Evolutionary conservation across 2,329 filamentous ascomycete genomes (phyloP), one percentile per base, ranked within the genome.

Genomic region (Fusarium stilboides): DNA sequence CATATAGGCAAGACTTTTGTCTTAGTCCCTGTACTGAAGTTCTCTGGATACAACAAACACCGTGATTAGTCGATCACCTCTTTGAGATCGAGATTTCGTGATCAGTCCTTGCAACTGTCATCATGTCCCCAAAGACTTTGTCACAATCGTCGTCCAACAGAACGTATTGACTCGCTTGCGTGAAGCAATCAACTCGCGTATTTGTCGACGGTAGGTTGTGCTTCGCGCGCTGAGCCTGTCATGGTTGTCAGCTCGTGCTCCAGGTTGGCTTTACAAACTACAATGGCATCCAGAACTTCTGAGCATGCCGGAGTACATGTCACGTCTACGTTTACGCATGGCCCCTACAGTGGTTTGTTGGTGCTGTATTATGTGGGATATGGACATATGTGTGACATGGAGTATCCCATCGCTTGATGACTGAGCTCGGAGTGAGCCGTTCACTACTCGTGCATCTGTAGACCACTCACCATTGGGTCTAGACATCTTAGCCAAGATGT

Each of bases 281-380:
- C 8, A 4, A 5, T 2, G 4, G 31, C 10, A 7, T 1, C 3
- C 20, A 3, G 1, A 42, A 14, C 6, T 42, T 33, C 37, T 8
- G n/a, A 50, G 31, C 26, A 19, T 22, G 7, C 13, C 19, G n/a
- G 40, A 51, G n/a, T 31, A 45, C 44, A 67, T 67, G 31, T 69
- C 66, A 69, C 66, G 62, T 40, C 66, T 69, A 69, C 66, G 66
- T 70, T 69, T 69, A 69, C 62, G 62, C 46, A 67, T 65, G 66
- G 66, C 66, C 66, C 66, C 66, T 70, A 69, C 66, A 66, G 33
- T 69, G 66, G 51, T 69, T 64, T 39, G 54, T 65, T 69, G 57
- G 62, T 69, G 49, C 24, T 69, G 66, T 69, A 69, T 69, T 69
- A 70, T 51, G 17, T 45, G 57, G 66, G 57, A 67, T 69, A 69